phyloP scores from a whole-genome alignment of 106 monocot genomes.

The Acanthochlamys bracteata region DNA sequence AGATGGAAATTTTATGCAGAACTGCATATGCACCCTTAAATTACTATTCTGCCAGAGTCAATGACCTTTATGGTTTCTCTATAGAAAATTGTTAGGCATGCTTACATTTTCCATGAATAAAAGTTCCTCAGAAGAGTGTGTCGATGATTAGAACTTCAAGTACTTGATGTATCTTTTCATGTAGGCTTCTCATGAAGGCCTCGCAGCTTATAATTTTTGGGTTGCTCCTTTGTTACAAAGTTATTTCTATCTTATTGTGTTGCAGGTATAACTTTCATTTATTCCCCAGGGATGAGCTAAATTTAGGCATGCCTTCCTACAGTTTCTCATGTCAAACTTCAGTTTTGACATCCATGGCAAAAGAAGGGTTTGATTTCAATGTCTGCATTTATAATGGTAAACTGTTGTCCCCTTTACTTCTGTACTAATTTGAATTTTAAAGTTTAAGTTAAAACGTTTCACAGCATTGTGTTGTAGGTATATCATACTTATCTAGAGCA shows the following conservation, averaged over 20 bases:
- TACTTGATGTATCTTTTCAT: too few species aligned
- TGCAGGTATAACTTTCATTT: conserved; percentile 89
- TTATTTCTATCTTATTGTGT: background rate
- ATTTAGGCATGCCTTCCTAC: conserved; percentile 76
- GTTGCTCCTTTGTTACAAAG: too few species aligned
- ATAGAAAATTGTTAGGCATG: too few species aligned
- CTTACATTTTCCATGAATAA: too few species aligned
- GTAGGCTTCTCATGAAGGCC: too few species aligned
- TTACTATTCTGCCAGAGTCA: too few species aligned
- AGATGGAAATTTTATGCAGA: too few species aligned
- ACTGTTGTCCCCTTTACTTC: background rate
- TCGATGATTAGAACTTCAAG: too few species aligned
- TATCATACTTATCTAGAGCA: conserved; percentile 85
- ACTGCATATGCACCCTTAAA: too few species aligned
- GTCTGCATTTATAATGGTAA: conserved; percentile 76
- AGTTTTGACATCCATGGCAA: conserved; percentile 72
- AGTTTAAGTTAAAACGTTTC: background rate
- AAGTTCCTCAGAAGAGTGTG: too few species aligned
- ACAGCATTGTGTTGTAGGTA: conserved; percentile 23
- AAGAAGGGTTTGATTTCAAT: conserved; percentile 94
- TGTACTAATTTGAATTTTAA: background rate
- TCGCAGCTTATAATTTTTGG: too few species aligned
- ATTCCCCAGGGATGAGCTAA: conserved; percentile 82
- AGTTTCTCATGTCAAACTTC: conserved; percentile 85
- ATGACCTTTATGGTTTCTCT: too few species aligned